These are phyloP conservation scores for Blastomyces parvus DNA, from an alignment of 2,329 filamentous ascomycete species.

Conservation along the genomic window DNA sequence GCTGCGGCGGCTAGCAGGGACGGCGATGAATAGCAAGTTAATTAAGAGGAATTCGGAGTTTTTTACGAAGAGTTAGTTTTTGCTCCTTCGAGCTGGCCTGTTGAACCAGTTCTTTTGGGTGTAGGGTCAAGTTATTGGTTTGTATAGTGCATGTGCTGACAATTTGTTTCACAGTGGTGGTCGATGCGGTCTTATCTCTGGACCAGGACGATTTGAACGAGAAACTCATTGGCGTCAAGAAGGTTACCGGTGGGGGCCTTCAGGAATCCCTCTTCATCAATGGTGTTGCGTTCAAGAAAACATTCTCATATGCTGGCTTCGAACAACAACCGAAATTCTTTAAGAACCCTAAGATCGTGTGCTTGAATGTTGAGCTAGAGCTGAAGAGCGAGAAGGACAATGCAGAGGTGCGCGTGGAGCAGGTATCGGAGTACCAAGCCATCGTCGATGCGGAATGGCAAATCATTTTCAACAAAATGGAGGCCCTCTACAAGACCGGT, in stretches of 20 bases:
- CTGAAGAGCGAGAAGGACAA: conserved; percentile 99
- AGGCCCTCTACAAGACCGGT: conserved; percentile 84
- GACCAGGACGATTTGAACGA: conserved; percentile 97
- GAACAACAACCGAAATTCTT: conserved; percentile 98
- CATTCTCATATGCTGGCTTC: conserved; percentile 96
- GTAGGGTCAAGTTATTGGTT: neutral
- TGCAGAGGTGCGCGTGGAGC: conserved; percentile 92
- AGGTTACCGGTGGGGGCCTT: conserved; percentile 89
- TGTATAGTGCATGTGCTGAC: conserved; percentile 8
- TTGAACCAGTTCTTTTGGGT: neutral
- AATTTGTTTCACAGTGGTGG: conserved; percentile 60
- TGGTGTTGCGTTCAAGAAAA: conserved; percentile 99
- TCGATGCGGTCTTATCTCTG: conserved; percentile 87
- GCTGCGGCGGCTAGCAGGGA: conserved; percentile 77
- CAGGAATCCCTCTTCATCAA: conserved; percentile 96
- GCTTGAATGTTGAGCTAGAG: conserved; percentile 94
- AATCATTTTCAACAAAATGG: conserved; percentile 99
- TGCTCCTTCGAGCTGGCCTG: conserved; percentile 1
- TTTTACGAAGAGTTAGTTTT: conserved; percentile 92
- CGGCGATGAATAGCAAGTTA: conserved; percentile 98
- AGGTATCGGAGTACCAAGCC: conserved; percentile 97
- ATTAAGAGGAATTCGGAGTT: conserved; percentile 96
- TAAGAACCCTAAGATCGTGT: conserved; percentile 89
- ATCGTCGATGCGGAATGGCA: conserved; percentile 99
- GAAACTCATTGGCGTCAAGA: conserved; percentile 96